Base-by-base conservation (phyloP, 2,329 filamentous ascomycete genomes). In the Arthrobotrys entomopaga region DNA sequence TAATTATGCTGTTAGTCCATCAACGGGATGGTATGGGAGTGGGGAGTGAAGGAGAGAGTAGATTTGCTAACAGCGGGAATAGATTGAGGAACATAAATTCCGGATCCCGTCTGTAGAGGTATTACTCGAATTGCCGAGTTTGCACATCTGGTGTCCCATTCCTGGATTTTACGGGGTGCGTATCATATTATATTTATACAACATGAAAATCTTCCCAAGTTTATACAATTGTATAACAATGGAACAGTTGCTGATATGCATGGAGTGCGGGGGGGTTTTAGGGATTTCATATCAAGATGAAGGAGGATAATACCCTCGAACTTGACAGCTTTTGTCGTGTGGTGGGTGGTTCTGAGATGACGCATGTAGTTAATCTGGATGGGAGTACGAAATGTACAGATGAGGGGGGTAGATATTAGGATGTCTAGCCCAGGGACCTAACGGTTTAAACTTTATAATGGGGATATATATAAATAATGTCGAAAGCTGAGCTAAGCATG, bases 111-210 rank as follows among this genome's bases (percentile, higher is more conserved):
- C 61, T 1, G 13, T 73, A 3, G 69, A 66, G 29, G 56, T 66
- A 20, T 42, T 73, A 5, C 61, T 66, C 13, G 69, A 73, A 29
- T 3, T 73, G 2, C 61, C 54, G 5, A 58, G 15, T 15, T 16
- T 57, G 22, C 56, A 57, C 43, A 16, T 73, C n/a, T 73, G 61
- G 69, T 66, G 40, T 20, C 69, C 69, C 2, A 66, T 73, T 49
- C 69, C 69, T 10, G 69, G 69, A 0, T 73, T 73, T 43, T 73
- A 73, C 16, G 69, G 69, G 8, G 66, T 71, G 53, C 43, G 61
- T 22, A 46, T 22, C n/a, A 10, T 11, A 19, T 34, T 7, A 15
- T 48, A 48, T 38, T 29, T 29, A 34, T 40, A 11, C 11, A 46
- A 46, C 11, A 46, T 46, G n/a, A n/a, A n/a, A n/a, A n/a, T n/a